Conservation (phyloP, 2,329 filamentous ascomycete genomes). For the Aspergillus sp. region DNA sequence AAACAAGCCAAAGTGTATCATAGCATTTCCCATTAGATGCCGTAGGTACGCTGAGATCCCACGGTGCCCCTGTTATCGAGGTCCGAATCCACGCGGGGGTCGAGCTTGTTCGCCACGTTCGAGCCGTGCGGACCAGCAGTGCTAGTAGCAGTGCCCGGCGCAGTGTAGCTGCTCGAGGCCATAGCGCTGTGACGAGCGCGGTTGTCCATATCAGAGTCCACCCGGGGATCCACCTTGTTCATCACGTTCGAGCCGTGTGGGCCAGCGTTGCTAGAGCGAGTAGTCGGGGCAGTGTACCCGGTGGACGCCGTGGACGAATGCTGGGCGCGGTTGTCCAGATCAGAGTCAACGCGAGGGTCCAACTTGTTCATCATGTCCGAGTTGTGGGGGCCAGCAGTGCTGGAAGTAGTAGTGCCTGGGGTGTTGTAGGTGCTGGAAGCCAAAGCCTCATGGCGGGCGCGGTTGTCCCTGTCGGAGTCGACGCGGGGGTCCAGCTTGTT, state of each 20-base stretch:
- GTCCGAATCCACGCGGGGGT: conserved; percentile 56
- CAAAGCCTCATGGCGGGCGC: conserved; percentile 10
- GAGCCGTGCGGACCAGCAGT: conserved; percentile 43
- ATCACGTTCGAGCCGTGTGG: conserved; percentile 18
- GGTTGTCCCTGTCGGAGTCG: conserved; percentile 38
- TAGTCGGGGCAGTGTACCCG: conserved; percentile 6
- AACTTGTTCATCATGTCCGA: conserved; percentile 30
- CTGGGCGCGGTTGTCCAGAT: conserved; percentile 25
- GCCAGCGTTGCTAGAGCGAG: not conserved
- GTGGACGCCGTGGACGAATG: conserved; percentile 9
- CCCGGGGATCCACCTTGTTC: conserved; percentile 29
- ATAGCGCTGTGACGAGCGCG: conserved; percentile 2
- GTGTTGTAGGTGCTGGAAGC: conserved; percentile 10
- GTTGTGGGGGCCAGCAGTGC: not conserved
- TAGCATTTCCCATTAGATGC: not conserved
- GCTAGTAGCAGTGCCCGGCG: conserved; percentile 14
- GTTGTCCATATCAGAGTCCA: conserved; percentile 36
- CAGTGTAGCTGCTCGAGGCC: conserved; percentile 13
- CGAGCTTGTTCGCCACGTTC: conserved; percentile 49
- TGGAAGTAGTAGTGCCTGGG: conserved; percentile 1
- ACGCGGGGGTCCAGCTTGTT: conserved; percentile 29
- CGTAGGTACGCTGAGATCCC: conserved; percentile 3
- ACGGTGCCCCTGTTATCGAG: conserved; percentile 9
- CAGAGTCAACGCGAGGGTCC: conserved; percentile 35
- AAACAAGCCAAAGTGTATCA: no score